Conservation (phyloP, 163 green algal genomes). For the Prototheca stagnorum region DNA sequence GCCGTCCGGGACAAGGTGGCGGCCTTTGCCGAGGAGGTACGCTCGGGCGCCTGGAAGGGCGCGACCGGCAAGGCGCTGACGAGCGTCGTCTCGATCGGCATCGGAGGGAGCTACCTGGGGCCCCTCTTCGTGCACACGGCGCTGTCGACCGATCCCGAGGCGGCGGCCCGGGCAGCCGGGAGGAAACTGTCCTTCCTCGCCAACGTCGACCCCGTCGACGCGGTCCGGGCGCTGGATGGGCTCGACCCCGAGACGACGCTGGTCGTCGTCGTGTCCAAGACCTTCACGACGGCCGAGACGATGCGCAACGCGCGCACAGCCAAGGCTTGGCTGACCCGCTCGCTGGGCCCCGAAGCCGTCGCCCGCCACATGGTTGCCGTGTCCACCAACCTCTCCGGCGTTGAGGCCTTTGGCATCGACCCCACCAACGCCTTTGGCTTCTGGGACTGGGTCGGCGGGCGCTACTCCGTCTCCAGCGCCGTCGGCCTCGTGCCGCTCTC, state of each 20-base stretch:
- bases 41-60: slow-evolving; percentile 78
- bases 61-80: slow-evolving; percentile 92
- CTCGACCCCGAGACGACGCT: slow-evolving; percentile 90
- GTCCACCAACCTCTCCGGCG: slow-evolving; percentile 93
- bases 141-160: slow-evolving; percentile 39
- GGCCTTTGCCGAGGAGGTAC: slow-evolving; percentile 58
- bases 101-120: slow-evolving; percentile 90
- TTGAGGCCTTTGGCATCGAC: slow-evolving; percentile 97
- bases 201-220: slow-evolving; percentile 99
- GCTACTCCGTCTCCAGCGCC: slow-evolving; percentile 89
- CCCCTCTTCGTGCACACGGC: slow-evolving; percentile 97
- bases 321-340: slow-evolving; percentile 59
- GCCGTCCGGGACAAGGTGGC: slow-evolving; percentile 98
- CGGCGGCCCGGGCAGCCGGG: slow-evolving; percentile 36
- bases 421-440: slow-evolving; percentile 95
- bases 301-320: slow-evolving; percentile 98
- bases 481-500: slow-evolving; percentile 91
- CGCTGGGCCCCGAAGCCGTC: slow-evolving; percentile 61
- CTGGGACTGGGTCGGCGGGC: slow-evolving; percentile 97
- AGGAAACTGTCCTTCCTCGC: slow-evolving; percentile 82
- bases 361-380: slow-evolving; percentile 99
- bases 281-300: slow-evolving; percentile 99
- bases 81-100: slow-evolving; percentile 94
- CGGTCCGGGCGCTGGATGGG: slow-evolving; percentile 68
- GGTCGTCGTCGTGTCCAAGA: slow-evolving; percentile 96